Base-by-base conservation (phyloP, 129 eudicot species). In the Solidago caesia region DNA sequence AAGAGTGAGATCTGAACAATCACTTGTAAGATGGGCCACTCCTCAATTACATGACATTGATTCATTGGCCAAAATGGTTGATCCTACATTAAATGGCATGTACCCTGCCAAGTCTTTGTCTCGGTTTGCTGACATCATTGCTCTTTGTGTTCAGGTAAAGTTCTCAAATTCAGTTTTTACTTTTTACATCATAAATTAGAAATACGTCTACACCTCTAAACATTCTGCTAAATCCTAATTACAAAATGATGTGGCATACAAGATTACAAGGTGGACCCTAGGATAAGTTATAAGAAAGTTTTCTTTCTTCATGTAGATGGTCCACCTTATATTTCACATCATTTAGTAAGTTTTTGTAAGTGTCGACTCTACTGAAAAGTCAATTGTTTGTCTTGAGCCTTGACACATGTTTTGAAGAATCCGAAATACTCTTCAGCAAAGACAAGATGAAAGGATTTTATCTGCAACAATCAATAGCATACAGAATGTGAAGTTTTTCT, bases 21-120 rank as follows among this genome's bases (percentile, higher is more conserved):
- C 98, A 21, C 96, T 93, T 64, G 98, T 93, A 61, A 86, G 92
- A 76, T 93, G 96, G 98, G 98, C 98, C 67, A 88, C 98, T 71
- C 98, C 98, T 71, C 96, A 93, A 72, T 96, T 93, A 63, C 96
- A 93, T 56, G 98, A 93, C 67, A 88, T 93, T 62, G 98, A 93
- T 78, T 92, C 96, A 51, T 82, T 93, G 73, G 92, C 90, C 9
- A 93, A 88, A 76, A 93, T 93, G 98, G 98, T 90, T 55, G 98
- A 93, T 79, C 92, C 91, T 64, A 44, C 84, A 4, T 83, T 93
- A 67, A 83, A 90, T 56, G 98, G 98, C 78, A 90, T 93, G 96
- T 93, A 93, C 67, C 96, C 98, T 53, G 98, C 98, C 52, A 93
- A 90, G 78, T 88, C 98, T 61, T 68, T 93, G 79, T 90, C 96